Evolutionary conservation across 2,329 filamentous ascomycete genomes (phyloP).

Genomic region (Apiospora marii): DNA sequence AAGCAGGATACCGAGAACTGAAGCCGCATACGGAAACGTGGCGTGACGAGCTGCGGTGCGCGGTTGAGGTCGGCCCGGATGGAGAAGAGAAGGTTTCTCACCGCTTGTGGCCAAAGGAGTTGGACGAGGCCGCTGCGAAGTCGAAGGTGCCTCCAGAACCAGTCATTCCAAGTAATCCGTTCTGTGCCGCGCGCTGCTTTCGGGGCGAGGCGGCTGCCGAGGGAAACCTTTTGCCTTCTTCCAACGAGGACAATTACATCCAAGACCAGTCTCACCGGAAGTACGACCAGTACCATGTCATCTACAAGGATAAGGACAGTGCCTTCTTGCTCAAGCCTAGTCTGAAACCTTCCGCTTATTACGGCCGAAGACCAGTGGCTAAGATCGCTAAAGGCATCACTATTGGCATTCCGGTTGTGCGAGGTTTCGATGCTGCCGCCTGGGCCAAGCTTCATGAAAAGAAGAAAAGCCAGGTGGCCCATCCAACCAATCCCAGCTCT

Average conservation of each 20-base stretch:
- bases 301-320: conserved; percentile 79
- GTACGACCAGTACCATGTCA: conserved; percentile 80
- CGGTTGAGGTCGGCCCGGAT: conserved; percentile 85
- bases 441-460: conserved; percentile 78
- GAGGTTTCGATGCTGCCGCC: conserved; percentile 80
- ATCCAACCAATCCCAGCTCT: conserved; percentile 35
- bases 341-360: conserved; percentile 84
- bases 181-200: conserved; percentile 67
- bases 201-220: conserved; percentile 65
- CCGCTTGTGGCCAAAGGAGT: conserved; percentile 76
- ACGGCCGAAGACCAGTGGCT: conserved; percentile 79
- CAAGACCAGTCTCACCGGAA: conserved; percentile 57
- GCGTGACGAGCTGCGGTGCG: conserved; percentile 89
- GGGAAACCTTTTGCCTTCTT: conserved; percentile 47
- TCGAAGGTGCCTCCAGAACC: conserved; percentile 45
- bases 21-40: conserved; percentile 92
- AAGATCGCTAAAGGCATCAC: conserved; percentile 85
- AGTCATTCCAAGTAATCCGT: conserved; percentile 60
- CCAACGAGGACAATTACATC: conserved; percentile 48
- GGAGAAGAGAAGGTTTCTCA: conserved; percentile 93
- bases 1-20: conserved; percentile 87
- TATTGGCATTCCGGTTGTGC: conserved; percentile 86
- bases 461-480: conserved; percentile 39
- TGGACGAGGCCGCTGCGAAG: conserved; percentile 44
- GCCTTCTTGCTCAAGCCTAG: conserved; percentile 90